phyloP scores from a whole-genome alignment of 2,329 filamentous ascomycete genomes.

The Hypocreales sp. region DNA sequence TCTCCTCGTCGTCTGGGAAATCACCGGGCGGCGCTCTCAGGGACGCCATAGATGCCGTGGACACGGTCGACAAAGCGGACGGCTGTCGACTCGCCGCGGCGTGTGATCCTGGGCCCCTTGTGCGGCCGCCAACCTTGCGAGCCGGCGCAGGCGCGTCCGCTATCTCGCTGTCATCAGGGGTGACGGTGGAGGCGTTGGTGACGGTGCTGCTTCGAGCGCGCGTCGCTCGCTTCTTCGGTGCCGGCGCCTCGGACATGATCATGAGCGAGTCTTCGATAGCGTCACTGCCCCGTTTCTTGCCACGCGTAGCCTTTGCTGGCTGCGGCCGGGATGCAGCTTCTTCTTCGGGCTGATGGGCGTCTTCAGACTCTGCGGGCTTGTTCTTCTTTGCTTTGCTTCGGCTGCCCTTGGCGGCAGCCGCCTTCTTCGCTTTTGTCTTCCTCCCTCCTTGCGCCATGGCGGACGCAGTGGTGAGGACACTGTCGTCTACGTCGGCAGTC shows the following conservation, averaged over 20 bases:
- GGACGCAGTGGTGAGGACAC: slow-evolving; percentile 41
- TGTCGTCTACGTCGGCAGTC: slow-evolving; percentile 38
- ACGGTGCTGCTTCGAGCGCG: slow-evolving; percentile 32
- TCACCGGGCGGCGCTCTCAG: slow-evolving; percentile 20
- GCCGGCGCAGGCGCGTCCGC: slow-evolving; percentile 15
- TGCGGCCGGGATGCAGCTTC: slow-evolving; percentile 10
- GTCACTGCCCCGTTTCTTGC: slow-evolving; percentile 49
- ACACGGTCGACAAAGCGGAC: slow-evolving; percentile 25
- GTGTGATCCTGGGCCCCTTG: slow-evolving; percentile 28
- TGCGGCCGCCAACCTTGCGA: slow-evolving; percentile 8
- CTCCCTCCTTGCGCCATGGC: slow-evolving; percentile 41
- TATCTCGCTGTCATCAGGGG: slow-evolving; percentile 25
- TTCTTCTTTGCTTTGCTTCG: slow-evolving; percentile 32
- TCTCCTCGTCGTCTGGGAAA: slow-evolving; percentile 45
- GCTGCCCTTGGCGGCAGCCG: slow-evolving; percentile 24
- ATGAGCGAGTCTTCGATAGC: slow-evolving; percentile 34
- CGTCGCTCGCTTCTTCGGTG: slow-evolving; percentile 43
- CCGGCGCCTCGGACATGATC: slow-evolving; percentile 28
- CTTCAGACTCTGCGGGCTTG: slow-evolving; percentile 15
- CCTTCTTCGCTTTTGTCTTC: slow-evolving; percentile 44
- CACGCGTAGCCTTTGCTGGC: slow-evolving; percentile 27
- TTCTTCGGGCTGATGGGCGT: slow-evolving; percentile 8
- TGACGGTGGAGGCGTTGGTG: slow-evolving; percentile 20
- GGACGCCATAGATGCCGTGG: slow-evolving; percentile 35
- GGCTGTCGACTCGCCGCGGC: slow-evolving; percentile 13